phyloP scores from a whole-genome alignment of 73 alveolate genomes.

The Paramecium biaurelia region DNA sequence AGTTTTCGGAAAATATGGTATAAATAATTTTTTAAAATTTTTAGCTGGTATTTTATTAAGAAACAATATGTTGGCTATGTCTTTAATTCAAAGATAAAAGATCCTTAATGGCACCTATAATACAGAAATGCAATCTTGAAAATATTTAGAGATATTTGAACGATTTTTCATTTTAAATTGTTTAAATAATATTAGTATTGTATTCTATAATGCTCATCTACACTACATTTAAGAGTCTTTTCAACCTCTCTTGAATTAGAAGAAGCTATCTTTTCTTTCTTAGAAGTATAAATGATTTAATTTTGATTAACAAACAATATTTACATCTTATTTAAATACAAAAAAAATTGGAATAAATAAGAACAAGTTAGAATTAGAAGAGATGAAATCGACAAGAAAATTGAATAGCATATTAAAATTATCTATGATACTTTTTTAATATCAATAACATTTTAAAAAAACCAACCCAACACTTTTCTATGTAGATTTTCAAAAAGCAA shows the following conservation, averaged over 20 bases:
- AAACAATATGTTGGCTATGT: neutral
- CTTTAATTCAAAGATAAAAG: slow-evolving; percentile 5
- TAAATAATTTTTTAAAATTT: neutral
- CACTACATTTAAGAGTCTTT: neutral
- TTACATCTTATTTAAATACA: neutral
- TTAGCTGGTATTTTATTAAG: neutral
- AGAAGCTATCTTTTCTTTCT: neutral
- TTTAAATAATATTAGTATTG: neutral
- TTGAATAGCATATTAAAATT: too few relatives aligned
- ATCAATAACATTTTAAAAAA: too few relatives aligned
- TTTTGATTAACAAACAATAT: neutral
- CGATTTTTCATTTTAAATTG: neutral
- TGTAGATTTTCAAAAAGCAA: too few relatives aligned
- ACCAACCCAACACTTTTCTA: too few relatives aligned
- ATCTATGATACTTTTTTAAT: too few relatives aligned
- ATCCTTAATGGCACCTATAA: neutral
- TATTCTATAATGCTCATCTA: neutral
- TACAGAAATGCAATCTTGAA: neutral
- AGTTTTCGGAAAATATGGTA: neutral
- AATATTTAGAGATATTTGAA: neutral
- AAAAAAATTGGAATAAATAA: too few relatives aligned
- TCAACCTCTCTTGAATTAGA: neutral
- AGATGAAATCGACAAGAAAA: neutral
- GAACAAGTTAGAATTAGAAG: neutral
- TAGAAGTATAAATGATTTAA: neutral